Evolutionary conservation across 2,329 filamentous ascomycete species (phyloP), one percentile per base, ranked within the genome.

Genomic region (Aspergillus texensis): DNA sequence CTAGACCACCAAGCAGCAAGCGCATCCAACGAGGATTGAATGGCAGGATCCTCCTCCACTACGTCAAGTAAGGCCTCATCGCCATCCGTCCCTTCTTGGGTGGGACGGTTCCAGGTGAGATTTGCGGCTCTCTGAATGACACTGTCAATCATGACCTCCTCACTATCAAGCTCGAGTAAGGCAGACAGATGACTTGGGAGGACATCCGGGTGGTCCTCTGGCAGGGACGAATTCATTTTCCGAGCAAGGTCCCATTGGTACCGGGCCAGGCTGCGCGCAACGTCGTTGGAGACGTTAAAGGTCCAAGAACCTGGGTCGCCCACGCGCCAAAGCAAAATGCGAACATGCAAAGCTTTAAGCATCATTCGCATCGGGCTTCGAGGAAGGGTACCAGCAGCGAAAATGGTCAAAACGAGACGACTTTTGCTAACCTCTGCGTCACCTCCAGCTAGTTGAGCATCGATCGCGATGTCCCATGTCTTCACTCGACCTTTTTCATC

Each of bases 1-100:
- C 88, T 92, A 0, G 94, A 96, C 82, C 89, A 95, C 94, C 94
- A 97, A 2, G 94, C 92, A 8, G 94, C 92, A 58, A 97, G 87
- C 14, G 93, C 93, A 77, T 97, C 94, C 68, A 97, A 86, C 0
- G 94, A 92, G 21, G 92, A 95, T 58, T 91, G 88, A 64, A 97
- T 91, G 3, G 93, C 90, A 58, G 88, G 87, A 72, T 97, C 94
- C 63, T 95, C 91, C 3, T 95, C 91, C 1, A 97, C 92, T 6
- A 87, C 85, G 73, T 96, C 91, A 84, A 96, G 91, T 55, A 91
- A 88, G 58, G 90, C 88, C 66, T 92, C 90, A 26, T 84, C 82
- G 3, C 85, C 82, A 50, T 84, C 80, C 0, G 88, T 85, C 34
- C 89, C 88, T 71, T 91, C 83, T 2, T 88, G 88, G 0, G 91